Evolutionary conservation across 1,284 basidiomycete species (phyloP).

Genomic region (Apiotrichum sp.): DNA sequence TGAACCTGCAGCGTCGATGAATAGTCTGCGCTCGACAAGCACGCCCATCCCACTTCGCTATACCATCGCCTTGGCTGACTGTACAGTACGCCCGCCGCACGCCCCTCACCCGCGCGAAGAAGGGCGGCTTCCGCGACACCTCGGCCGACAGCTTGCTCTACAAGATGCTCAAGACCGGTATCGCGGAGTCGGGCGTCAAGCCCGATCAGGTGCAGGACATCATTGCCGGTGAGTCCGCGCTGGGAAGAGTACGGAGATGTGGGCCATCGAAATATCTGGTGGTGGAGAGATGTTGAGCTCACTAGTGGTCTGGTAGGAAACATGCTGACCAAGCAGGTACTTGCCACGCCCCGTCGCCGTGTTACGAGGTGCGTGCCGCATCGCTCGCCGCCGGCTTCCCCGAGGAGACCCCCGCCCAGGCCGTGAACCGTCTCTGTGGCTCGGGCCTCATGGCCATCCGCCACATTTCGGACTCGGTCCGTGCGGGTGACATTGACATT

Average conservation of each 20-base stretch:
- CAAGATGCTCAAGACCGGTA: slow-evolving; percentile 21
- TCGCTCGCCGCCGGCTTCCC: slow-evolving; percentile 18
- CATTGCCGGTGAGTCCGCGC: slow-evolving; percentile 73
- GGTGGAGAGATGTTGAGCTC: too few relatives aligned
- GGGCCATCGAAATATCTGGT: too few relatives aligned
- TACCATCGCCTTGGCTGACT: too few relatives aligned
- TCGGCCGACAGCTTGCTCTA: slow-evolving; percentile 25
- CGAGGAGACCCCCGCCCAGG: slow-evolving; percentile 62
- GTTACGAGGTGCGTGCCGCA: slow-evolving; percentile 19
- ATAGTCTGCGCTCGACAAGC: too few relatives aligned
- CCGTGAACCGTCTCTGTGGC: slow-evolving; percentile 76
- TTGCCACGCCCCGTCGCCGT: slow-evolving; percentile 18
- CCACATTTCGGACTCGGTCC: slow-evolving; percentile 68
- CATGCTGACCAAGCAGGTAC: too few relatives aligned
- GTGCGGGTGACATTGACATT: slow-evolving; percentile 59
- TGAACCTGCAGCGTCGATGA: too few relatives aligned
- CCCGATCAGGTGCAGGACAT: slow-evolving; percentile 23
- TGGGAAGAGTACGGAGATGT: too few relatives aligned
- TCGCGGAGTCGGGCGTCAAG: slow-evolving; percentile 21
- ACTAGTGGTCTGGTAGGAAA: too few relatives aligned
- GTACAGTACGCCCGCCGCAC: slow-evolving; percentile 48
- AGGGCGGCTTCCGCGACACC: slow-evolving; percentile 28
- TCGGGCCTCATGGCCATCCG: slow-evolving; percentile 65
- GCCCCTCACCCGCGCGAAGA: slow-evolving; percentile 24
- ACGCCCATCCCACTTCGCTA: too few relatives aligned